These are phyloP conservation scores for Saitozyma podzolica DNA, from an alignment of 768 basidiomycete genomes.

Conservation along the genomic window DNA sequence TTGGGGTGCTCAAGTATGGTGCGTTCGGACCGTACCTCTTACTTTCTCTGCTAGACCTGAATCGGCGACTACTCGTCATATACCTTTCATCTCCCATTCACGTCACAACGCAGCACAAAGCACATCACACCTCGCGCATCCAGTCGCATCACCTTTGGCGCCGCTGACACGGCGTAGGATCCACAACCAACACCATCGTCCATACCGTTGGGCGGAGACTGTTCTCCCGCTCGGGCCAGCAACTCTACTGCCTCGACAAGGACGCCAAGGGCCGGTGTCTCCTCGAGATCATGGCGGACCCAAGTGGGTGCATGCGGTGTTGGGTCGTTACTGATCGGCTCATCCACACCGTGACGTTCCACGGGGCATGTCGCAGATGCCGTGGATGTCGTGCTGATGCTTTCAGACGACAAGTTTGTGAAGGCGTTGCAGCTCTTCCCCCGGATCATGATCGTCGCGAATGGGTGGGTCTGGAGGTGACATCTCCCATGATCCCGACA, in stretches of 20 bases:
- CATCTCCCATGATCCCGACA: neutral
- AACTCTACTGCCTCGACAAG: slow-evolving; percentile 44
- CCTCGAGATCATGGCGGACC: slow-evolving; percentile 48
- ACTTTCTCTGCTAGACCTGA: no score
- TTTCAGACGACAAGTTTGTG: slow-evolving; percentile 38
- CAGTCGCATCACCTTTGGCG: no score
- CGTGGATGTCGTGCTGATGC: slow-evolving; percentile 4
- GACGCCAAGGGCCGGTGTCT: slow-evolving; percentile 38
- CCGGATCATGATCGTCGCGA: slow-evolving; percentile 42
- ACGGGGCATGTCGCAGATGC: no score
- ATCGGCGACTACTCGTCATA: slow-evolving; percentile 2
- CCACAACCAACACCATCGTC: slow-evolving; percentile 29
- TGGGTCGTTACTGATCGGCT: no score
- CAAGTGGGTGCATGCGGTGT: slow-evolving; percentile 19
- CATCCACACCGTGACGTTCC: neutral
- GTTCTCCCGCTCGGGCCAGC: slow-evolving; percentile 43
- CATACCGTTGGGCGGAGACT: slow-evolving; percentile 32
- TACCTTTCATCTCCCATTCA: slow-evolving; percentile 3
- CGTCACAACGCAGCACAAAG: neutral
- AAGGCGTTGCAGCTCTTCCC: slow-evolving; percentile 43
- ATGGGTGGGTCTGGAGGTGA: slow-evolving; percentile 36
- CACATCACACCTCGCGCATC: no score
- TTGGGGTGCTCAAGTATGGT: slow-evolving; percentile 44
- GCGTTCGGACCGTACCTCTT: slow-evolving; percentile 1
- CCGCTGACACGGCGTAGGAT: slow-evolving; percentile 14